Evolutionary conservation across 805 yeast genomes (phyloP).

Genomic region (Pichia ethanolica): DNA sequence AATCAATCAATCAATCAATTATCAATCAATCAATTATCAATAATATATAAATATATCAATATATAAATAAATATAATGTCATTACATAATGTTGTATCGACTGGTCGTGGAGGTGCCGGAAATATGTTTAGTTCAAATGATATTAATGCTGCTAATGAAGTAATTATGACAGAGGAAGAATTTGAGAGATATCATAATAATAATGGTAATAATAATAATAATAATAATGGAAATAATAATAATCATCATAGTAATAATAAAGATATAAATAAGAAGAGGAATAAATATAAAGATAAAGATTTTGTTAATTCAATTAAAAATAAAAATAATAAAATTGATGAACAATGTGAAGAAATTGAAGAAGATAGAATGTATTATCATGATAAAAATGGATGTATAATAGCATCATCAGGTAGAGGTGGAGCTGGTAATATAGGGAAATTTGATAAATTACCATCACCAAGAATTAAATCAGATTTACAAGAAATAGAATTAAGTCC

Average conservation of each 20-base stretch:
- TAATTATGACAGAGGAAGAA: conserved; percentile 15
- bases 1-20: no score
- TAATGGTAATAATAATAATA: neutral
- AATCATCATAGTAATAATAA: neutral
- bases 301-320: neutral
- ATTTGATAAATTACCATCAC: conserved; percentile 36
- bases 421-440: conserved; percentile 47
- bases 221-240: neutral
- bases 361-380: conserved; percentile 17
- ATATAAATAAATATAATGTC: conserved; percentile 1
- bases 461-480: conserved; percentile 30
- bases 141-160: conserved; percentile 18
- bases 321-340: neutral
- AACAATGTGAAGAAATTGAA: neutral
- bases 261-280: no score
- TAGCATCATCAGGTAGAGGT: conserved; percentile 49
- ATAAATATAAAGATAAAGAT: no score
- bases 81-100: conserved; percentile 21
- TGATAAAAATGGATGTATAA: conserved; percentile 28
- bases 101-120: conserved; percentile 33
- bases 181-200: neutral
- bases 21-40: no score
- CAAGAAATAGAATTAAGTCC: conserved; percentile 32
- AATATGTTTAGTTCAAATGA: conserved; percentile 20
- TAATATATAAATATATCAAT: no score